These are phyloP conservation scores for Peniophora sp. DNA, from an alignment of 1,284 basidiomycete species.

Conservation along the genomic window DNA sequence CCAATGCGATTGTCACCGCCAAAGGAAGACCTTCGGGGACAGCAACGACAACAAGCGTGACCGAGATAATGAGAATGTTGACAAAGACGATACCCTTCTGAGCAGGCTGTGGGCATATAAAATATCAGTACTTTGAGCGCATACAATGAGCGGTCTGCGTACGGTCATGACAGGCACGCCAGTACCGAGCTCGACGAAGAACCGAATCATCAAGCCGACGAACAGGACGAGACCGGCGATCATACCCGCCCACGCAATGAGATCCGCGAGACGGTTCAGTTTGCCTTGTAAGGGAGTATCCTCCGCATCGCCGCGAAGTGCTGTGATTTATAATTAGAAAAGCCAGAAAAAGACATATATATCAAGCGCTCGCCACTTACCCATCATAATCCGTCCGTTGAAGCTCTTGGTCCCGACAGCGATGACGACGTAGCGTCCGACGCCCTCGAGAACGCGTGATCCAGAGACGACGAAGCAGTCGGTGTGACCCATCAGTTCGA, in stretches of 20 bases:
- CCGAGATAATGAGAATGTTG: slow-evolving; percentile 90
- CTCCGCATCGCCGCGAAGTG: slow-evolving; percentile 74
- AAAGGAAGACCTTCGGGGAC: slow-evolving; percentile 96
- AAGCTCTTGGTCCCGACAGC: slow-evolving; percentile 90
- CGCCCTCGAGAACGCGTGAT: slow-evolving; percentile 90
- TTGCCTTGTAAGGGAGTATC: slow-evolving; percentile 93
- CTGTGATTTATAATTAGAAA: slow-evolving; percentile 26
- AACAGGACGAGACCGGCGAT: slow-evolving; percentile 82
- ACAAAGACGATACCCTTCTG: slow-evolving; percentile 90
- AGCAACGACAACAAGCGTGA: slow-evolving; percentile 94
- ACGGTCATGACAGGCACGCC: slow-evolving; percentile 29
- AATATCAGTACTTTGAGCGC: not conserved
- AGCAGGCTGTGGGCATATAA: slow-evolving; percentile 34
- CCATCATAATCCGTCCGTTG: slow-evolving; percentile 95
- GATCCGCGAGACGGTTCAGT: slow-evolving; percentile 85
- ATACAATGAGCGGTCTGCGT: too few relatives aligned
- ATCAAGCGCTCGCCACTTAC: slow-evolving; percentile 34
- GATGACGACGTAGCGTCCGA: slow-evolving; percentile 89
- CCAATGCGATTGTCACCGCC: slow-evolving; percentile 92
- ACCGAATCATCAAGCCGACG: slow-evolving; percentile 83
- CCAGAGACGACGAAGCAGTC: slow-evolving; percentile 95
- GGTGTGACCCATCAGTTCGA: slow-evolving; percentile 43
- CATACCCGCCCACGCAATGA: slow-evolving; percentile 89
- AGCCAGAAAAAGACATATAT: slow-evolving; percentile 3
- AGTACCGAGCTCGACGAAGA: slow-evolving; percentile 80